Conservation (phyloP, 345 rosid genomes). For the Hibiscus syriacus region DNA sequence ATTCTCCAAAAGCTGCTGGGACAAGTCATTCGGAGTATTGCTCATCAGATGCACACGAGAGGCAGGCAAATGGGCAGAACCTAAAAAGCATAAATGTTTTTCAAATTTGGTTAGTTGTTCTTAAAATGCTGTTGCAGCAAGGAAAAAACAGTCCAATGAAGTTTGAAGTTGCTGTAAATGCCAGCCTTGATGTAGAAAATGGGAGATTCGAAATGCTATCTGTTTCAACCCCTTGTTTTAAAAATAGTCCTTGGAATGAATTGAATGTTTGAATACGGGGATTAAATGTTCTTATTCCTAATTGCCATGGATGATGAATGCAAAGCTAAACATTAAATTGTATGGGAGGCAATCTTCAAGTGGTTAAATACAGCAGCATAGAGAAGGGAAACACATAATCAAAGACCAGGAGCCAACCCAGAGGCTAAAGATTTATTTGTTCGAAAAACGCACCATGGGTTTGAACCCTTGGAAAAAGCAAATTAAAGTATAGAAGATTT, state of each 20-base stretch:
- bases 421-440: too few relatives aligned
- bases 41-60: constrained; percentile 12
- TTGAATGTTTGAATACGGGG: neutral
- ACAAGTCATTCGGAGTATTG: neutral
- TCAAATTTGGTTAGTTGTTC: constrained; percentile 33
- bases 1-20: neutral
- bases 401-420: too few relatives aligned
- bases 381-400: too few relatives aligned
- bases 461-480: too few relatives aligned
- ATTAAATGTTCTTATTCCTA: constrained; percentile 11
- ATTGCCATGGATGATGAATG: neutral
- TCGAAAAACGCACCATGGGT: too few relatives aligned
- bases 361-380: neutral
- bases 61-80: constrained; percentile 3
- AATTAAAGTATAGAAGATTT: too few relatives aligned
- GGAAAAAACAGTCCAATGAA: constrained; percentile 39
- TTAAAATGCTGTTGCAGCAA: constrained; percentile 27
- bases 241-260: neutral
- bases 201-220: neutral
- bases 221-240: neutral
- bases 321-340: neutral
- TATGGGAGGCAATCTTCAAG: neutral
- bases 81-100: constrained; percentile 18
- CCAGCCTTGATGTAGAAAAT: constrained; percentile 5
- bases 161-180: constrained; percentile 31